phyloP scores from a whole-genome alignment of 768 basidiomycete species.

The Pulveroboletus sp. region DNA sequence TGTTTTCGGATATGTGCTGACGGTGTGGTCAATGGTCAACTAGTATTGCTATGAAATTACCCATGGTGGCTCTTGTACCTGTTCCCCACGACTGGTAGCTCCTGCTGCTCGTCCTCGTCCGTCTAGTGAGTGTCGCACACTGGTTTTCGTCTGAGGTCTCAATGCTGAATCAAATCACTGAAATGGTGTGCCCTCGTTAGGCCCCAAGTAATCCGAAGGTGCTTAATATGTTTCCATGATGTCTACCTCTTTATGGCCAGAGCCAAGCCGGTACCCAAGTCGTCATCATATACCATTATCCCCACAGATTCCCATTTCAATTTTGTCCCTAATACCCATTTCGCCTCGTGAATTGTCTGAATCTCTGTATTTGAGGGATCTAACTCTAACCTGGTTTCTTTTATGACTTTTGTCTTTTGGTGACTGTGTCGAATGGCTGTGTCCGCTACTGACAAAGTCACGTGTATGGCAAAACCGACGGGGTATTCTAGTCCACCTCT shows the following conservation, averaged over 20 bases:
- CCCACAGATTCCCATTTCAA: background rate
- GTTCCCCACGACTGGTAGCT: slow-evolving; percentile 32
- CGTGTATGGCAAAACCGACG: too few species aligned
- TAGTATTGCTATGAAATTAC: slow-evolving; percentile 59
- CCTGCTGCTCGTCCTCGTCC: slow-evolving; percentile 57
- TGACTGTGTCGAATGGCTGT: too few species aligned
- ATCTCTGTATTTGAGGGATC: too few species aligned
- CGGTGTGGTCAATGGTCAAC: slow-evolving; percentile 42
- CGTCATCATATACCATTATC: too few species aligned
- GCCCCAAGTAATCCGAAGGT: slow-evolving; percentile 30
- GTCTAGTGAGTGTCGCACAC: slow-evolving; percentile 47
- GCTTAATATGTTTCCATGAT: background rate
- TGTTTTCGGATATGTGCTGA: background rate
- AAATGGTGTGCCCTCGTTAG: too few species aligned
- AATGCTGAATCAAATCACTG: background rate
- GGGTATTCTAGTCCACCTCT: too few species aligned
- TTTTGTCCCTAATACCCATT: too few species aligned
- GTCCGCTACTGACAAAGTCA: too few species aligned
- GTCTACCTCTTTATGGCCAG: background rate
- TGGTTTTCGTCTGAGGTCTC: background rate
- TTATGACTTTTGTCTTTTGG: too few species aligned
- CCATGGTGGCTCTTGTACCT: slow-evolving; percentile 36
- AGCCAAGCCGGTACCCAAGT: too few species aligned
- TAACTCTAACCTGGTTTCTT: too few species aligned
- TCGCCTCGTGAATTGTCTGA: too few species aligned